phyloP scores from a whole-genome alignment of 2,329 filamentous ascomycete genomes.

The Whalleya microplaca region DNA sequence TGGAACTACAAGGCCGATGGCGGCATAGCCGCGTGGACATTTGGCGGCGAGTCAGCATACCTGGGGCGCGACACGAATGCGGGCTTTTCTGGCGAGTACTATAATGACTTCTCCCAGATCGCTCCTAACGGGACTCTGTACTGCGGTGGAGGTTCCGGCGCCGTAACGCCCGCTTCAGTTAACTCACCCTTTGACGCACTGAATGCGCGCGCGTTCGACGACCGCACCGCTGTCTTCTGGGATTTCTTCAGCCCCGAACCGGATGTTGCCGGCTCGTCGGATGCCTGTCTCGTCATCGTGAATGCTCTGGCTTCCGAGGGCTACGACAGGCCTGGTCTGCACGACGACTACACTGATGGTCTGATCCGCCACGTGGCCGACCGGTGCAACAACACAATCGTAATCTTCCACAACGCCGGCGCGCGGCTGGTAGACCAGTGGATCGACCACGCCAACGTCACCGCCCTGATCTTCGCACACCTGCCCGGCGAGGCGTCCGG shows the following conservation, averaged over 20 bases:
- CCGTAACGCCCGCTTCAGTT: conserved; percentile 50
- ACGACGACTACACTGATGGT: conserved; percentile 67
- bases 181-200: conserved; percentile 60
- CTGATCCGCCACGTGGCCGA: conserved; percentile 61
- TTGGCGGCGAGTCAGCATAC: conserved; percentile 45
- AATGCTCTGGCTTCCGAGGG: conserved; percentile 76
- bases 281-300: conserved; percentile 71
- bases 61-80: conserved; percentile 33
- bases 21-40: conserved; percentile 42
- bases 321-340: conserved; percentile 62
- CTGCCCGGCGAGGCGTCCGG: conserved; percentile 68
- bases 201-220: conserved; percentile 53
- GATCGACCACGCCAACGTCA: conserved; percentile 66
- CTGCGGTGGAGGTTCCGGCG: conserved; percentile 53
- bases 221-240: conserved; percentile 62
- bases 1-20: conserved; percentile 46
- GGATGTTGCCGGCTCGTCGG: conserved; percentile 50
- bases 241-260: conserved; percentile 58
- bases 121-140: conserved; percentile 52
- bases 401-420: conserved; percentile 68
- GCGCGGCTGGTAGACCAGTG: conserved; percentile 63
- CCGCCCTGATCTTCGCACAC: conserved; percentile 65
- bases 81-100: conserved; percentile 38
- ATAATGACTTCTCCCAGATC: conserved; percentile 42
- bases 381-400: conserved; percentile 64